These are phyloP conservation scores for Perkinsela sp. DNA, from an alignment of 208 protist genomes.

Conservation along the genomic window DNA sequence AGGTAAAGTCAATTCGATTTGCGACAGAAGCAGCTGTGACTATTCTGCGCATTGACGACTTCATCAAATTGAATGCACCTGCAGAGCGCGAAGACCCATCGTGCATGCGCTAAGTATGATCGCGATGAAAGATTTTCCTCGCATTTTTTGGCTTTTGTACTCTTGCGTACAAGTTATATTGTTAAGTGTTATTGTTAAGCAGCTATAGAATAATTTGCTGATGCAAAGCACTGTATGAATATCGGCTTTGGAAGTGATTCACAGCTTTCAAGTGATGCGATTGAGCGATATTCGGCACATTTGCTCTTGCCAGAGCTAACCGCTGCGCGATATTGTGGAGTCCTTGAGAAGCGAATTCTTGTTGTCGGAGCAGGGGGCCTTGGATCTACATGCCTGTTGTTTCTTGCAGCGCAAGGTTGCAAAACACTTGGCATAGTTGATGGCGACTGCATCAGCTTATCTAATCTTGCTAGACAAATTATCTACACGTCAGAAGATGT, in stretches of 20 bases:
- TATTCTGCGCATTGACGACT: slow-evolving; percentile 97
- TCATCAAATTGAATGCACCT: slow-evolving; percentile 79
- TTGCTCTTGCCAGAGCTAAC: slow-evolving; percentile 56
- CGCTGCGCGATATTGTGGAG: slow-evolving; percentile 22
- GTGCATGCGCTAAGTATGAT: slow-evolving; percentile 4
- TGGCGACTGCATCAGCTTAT: slow-evolving; percentile 64
- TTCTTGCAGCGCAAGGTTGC: slow-evolving; percentile 68
- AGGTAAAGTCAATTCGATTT: slow-evolving; percentile 95
- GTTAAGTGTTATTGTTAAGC: no score
- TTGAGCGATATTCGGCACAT: slow-evolving; percentile 59
- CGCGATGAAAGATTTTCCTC: no score
- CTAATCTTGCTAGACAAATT: slow-evolving; percentile 77
- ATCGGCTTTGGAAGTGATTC: neutral
- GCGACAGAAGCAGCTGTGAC: slow-evolving; percentile 98
- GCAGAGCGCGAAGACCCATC: slow-evolving; percentile 5
- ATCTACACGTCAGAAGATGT: slow-evolving; percentile 33
- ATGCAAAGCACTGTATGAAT: no score
- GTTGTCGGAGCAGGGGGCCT: slow-evolving; percentile 76
- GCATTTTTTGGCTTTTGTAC: no score
- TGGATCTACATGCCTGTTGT: slow-evolving; percentile 63
- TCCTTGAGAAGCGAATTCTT: slow-evolving; percentile 24
- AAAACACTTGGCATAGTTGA: slow-evolving; percentile 61
- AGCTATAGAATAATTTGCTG: no score
- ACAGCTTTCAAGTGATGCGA: slow-evolving; percentile 16
- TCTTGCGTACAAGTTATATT: no score